These are phyloP conservation scores for Nannizzia gypsea DNA, from an alignment of 2,329 filamentous ascomycete species.

Conservation along the genomic window DNA sequence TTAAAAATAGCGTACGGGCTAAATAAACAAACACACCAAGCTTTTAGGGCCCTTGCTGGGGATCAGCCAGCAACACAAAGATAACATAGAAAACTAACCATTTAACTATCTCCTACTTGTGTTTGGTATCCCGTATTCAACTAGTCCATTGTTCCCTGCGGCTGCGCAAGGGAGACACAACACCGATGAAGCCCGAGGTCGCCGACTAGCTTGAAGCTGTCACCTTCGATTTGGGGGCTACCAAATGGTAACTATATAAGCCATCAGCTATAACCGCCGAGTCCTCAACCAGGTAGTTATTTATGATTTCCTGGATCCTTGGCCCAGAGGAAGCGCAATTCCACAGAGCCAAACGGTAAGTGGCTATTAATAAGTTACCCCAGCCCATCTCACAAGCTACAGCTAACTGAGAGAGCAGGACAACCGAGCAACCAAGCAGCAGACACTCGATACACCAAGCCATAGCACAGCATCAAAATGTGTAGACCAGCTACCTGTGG, in stretches of 20 bases:
- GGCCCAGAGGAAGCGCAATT: too few species aligned
- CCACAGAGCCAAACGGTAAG: neutral
- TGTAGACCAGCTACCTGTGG: conserved; percentile 13
- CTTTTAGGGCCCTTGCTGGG: neutral
- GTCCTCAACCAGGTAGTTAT: too few species aligned
- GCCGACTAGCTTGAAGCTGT: neutral
- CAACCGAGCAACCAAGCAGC: neutral
- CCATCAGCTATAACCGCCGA: too few species aligned
- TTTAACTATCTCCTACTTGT: neutral
- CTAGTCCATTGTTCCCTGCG: neutral
- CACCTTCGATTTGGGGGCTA: too few species aligned
- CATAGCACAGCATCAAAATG: conserved; percentile 3
- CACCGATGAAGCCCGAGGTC: conserved; percentile 1
- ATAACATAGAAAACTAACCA: neutral
- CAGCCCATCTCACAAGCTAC: neutral
- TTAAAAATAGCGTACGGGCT: neutral
- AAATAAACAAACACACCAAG: neutral
- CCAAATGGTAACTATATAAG: too few species aligned
- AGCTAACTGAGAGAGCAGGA: neutral
- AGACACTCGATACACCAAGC: neutral
- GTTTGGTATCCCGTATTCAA: neutral
- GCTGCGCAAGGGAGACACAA: neutral
- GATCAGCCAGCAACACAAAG: neutral
- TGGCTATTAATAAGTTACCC: neutral
- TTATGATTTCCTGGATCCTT: too few species aligned